Evolutionary conservation across 768 basidiomycete genomes (phyloP).

Genomic region (Suillus subalutaceus): DNA sequence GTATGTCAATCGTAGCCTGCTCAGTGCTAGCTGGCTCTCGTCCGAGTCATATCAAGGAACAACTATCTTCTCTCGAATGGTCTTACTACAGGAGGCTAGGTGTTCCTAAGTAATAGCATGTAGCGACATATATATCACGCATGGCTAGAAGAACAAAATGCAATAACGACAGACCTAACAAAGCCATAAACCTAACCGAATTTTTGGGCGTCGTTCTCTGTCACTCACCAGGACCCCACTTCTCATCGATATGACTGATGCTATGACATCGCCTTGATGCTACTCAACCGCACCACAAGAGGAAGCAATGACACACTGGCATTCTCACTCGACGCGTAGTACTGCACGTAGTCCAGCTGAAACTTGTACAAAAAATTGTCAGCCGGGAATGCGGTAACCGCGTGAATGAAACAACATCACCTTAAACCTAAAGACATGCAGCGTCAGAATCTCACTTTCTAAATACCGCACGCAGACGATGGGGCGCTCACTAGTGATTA

Average conservation of each 20-base stretch:
- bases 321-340: constrained; percentile 94
- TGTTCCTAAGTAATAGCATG: too few species aligned
- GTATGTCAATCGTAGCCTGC: too few species aligned
- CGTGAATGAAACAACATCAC: constrained; percentile 25
- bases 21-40: too few species aligned
- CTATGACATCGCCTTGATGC: constrained; percentile 43
- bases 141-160: background rate
- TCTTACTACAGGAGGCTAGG: too few species aligned
- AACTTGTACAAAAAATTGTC: constrained; percentile 12
- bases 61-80: too few species aligned
- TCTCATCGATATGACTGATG: background rate
- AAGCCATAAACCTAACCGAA: background rate
- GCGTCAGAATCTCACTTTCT: background rate
- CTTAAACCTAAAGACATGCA: constrained; percentile 51
- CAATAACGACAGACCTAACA: background rate
- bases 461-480: constrained; percentile 10
- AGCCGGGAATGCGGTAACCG: background rate
- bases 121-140: background rate
- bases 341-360: constrained; percentile 85
- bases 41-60: too few species aligned
- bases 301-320: constrained; percentile 87
- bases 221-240: too few species aligned
- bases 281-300: constrained; percentile 74
- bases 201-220: background rate
- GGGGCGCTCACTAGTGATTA: constrained; percentile 74